Percentiles rank a stretch among this genome's conserved stretches.
Conservation (phyloP, 2,329 filamentous ascomycete species). For the Fusarium sp. region DNA sequence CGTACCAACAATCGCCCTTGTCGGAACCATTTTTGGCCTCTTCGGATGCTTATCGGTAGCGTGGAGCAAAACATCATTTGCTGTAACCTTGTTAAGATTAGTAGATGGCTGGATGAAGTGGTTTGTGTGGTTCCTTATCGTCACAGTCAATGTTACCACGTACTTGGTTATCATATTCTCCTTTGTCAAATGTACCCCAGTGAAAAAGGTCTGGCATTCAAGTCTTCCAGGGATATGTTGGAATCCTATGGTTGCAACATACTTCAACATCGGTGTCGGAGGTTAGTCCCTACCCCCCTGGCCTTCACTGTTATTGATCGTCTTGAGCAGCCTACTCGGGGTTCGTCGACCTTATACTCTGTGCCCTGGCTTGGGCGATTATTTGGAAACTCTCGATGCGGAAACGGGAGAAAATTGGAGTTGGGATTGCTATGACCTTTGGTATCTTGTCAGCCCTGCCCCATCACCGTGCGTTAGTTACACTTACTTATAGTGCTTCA, state of each 20-base stretch:
- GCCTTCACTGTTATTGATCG: fast-evolving
- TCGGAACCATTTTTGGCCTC: not conserved
- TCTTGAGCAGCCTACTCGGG: not conserved
- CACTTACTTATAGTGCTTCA: fast-evolving
- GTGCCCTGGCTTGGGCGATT: constrained; percentile 1
- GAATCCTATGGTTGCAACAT: constrained; percentile 4
- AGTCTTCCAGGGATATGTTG: not conserved
- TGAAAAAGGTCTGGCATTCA: not conserved
- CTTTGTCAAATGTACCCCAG: not conserved
- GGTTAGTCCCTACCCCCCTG: fast-evolving
- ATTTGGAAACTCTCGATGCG: constrained; percentile 15
- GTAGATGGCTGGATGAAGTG: constrained; percentile 11
- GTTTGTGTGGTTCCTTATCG: constrained; percentile 7
- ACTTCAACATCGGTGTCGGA: constrained; percentile 11
- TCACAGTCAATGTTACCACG: not conserved
- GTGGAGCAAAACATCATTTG: constrained; percentile 22
- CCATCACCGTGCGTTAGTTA: fast-evolving
- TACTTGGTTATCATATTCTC: constrained; percentile 1
- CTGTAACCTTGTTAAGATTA: not conserved
- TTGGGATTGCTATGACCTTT: constrained; percentile 14
- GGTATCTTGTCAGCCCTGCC: not conserved
- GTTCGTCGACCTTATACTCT: not conserved
- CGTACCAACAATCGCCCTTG: not conserved
- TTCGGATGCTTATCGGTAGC: not conserved
- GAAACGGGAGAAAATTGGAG: constrained; percentile 1